These are phyloP conservation scores for Rhytidiadelphus loreus DNA, from an alignment of 225 moss, liverwort and hornwort genomes.

Conservation along the genomic window DNA sequence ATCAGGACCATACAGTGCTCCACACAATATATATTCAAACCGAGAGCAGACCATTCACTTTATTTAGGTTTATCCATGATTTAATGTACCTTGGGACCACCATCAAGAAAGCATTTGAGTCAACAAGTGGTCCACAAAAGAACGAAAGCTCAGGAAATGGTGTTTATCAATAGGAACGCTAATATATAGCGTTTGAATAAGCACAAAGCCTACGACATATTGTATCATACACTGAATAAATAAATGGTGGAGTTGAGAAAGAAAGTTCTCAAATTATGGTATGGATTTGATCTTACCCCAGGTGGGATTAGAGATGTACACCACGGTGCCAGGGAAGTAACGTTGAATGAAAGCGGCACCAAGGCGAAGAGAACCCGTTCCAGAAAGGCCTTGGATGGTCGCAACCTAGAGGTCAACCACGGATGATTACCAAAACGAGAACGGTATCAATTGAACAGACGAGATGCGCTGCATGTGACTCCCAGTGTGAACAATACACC, in stretches of 20 bases:
- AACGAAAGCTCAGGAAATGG: background rate
- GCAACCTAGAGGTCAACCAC: conserved; percentile 42
- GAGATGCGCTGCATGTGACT: background rate
- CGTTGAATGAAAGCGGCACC: conserved; percentile 90
- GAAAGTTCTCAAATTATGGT: background rate
- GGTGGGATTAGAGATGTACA: conserved; percentile 79
- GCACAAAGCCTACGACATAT: background rate
- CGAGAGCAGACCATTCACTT: background rate
- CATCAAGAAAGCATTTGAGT: background rate
- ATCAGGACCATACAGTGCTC: background rate
- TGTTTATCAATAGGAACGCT: background rate
- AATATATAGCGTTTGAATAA: background rate
- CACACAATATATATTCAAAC: background rate
- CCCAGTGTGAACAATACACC: background rate
- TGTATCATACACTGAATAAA: background rate
- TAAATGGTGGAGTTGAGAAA: background rate
- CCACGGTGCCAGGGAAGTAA: conserved; percentile 65
- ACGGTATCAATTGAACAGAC: background rate
- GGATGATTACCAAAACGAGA: background rate
- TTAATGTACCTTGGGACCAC: background rate
- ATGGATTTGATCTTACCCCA: conserved; percentile 47
- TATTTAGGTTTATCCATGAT: background rate
- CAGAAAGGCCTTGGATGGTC: conserved; percentile 89
- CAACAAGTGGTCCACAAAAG: background rate
- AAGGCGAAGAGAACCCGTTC: conserved; percentile 80